phyloP scores from a whole-genome alignment of 805 yeast genomes.

The Candida dajiaensis region DNA sequence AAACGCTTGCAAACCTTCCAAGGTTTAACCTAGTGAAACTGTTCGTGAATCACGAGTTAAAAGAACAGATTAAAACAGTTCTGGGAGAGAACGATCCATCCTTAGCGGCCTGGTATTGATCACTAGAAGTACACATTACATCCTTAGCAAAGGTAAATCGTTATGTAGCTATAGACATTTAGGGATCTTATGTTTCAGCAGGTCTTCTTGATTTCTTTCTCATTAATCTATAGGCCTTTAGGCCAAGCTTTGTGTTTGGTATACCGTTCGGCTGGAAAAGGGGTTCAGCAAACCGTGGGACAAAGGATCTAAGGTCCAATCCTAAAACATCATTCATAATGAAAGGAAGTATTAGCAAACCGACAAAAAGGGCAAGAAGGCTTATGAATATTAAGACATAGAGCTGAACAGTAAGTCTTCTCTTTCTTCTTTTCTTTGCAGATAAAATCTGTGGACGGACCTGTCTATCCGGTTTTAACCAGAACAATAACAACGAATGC shows the following conservation, averaged over 20 bases:
- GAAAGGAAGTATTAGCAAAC: slow-evolving; percentile 35
- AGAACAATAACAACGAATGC: slow-evolving; percentile 54
- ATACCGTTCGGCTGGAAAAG: slow-evolving; percentile 40
- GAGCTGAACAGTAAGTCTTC: slow-evolving; percentile 29
- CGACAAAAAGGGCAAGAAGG: slow-evolving; percentile 24
- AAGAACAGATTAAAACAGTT: background rate
- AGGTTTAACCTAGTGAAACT: slow-evolving; percentile 18
- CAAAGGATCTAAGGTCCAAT: slow-evolving; percentile 33
- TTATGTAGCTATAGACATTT: background rate
- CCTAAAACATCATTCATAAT: slow-evolving; percentile 29
- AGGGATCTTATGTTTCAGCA: background rate
- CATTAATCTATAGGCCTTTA: slow-evolving; percentile 14
- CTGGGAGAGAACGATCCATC: background rate
- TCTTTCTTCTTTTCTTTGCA: slow-evolving; percentile 35
- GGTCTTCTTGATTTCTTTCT: slow-evolving; percentile 7
- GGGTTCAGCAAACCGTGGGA: slow-evolving; percentile 31
- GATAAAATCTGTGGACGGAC: slow-evolving; percentile 41
- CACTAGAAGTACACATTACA: too few species aligned
- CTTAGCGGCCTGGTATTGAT: background rate
- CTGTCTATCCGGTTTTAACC: slow-evolving; percentile 51
- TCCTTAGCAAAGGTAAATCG: too few species aligned
- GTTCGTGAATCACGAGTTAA: slow-evolving; percentile 12
- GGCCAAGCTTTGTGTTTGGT: slow-evolving; percentile 13
- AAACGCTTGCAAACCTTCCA: slow-evolving; percentile 11
- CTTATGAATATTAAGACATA: slow-evolving; percentile 33